Base-by-base conservation (phyloP, 2,329 filamentous ascomycete genomes). In the Paraphoma chrysanthemicola region DNA sequence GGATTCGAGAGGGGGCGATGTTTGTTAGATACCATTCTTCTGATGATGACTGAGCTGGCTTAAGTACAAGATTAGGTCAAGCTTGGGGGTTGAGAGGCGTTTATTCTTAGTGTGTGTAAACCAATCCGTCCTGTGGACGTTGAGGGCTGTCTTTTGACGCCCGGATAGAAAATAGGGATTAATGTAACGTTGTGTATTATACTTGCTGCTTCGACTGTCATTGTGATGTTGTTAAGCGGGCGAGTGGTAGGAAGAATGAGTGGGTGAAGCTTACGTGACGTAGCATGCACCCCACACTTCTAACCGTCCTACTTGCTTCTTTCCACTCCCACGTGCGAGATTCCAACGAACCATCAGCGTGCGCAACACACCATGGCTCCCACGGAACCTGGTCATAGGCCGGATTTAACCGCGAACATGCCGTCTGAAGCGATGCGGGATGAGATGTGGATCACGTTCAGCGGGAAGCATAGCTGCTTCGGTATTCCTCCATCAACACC, bases 311-410 rank as follows among this genome's bases (percentile, higher is more conserved):
- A 43, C 44, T 50, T 43, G 51, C 30, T 57, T 46, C 55, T 53
- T 53, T 57, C 54, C 18, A 56, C 52, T 31, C 44, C 42, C 61
- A 63, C 58, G 59, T 64, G 61, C 59, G 16, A 43, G n/a, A n/a
- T 18, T 11, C 17, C 38, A 51, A 47, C 64, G 64, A 68, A 68
- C 55, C 61, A 63, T 38, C 44, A 36, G 23, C 9, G 41, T 30
- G 17, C 54, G 30, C 66, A 16, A 48, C 57, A 64, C 63, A 67
- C 61, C 64, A 59, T 30, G 16, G 29, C 9, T 38, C 12, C 38
- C 14, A 18, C n/a, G 23, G 17, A 7, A 3, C 38, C 31, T 43
- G 9, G 17, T 3, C 5, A 33, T 14, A 30, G 36, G 33, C 42
- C 45, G 36, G 14, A 43, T 49, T 48, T 44, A 31, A 45, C 44